Evolutionary conservation across 176 grass and related monocot genomes (phyloP), one percentile per base, ranked within the genome.

Genomic region (Eleusine coracana): DNA sequence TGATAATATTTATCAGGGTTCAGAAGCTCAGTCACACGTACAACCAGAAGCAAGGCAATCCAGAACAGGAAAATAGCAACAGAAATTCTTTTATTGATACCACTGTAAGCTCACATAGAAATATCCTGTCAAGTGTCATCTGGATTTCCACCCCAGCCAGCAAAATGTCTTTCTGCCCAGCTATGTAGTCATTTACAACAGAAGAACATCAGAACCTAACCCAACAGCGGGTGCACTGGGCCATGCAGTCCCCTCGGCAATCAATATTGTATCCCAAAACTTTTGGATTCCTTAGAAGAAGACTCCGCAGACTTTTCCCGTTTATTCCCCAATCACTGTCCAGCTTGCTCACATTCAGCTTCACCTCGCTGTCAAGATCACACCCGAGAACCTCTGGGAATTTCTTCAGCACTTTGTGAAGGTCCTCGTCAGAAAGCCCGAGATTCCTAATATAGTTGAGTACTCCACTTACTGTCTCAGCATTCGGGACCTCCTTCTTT

Each of bases 331-430:
- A 93, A 39, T 98, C 92, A 55, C 84, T 92, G 67, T 92, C 96
- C 77, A 98, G 81, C 41, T 91, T 88, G 78, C 82, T 69, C 1
- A 98, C 82, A 86, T 95, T 95, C 40, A 68, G 76, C 73, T 86
- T 89, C 63, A 98, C 82, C 92, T 95, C 96, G 7, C 83, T 64
- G 18, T 91, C 85, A 27, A 98, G 81, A 68, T 85, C 85, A 38
- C 96, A 98, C 38, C 96, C 96, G 40, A 98, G 92, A 38, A 95
- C 96, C 68, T 98, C 96, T 3, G 96, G 92, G 23, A 98, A 95
- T 29, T 98, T 98, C 87, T 93, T 98, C 21, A 98, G 85, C 64
- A 98, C 75, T 79, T 95, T 98, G 79, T 85, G 44, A 52, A 95
- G 86, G 50, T 98, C 91, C 7, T 92, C 89, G 5, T 95, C 82